phyloP scores from a whole-genome alignment of 306 rosid genomes.

The Oxytropis ochrocephala region DNA sequence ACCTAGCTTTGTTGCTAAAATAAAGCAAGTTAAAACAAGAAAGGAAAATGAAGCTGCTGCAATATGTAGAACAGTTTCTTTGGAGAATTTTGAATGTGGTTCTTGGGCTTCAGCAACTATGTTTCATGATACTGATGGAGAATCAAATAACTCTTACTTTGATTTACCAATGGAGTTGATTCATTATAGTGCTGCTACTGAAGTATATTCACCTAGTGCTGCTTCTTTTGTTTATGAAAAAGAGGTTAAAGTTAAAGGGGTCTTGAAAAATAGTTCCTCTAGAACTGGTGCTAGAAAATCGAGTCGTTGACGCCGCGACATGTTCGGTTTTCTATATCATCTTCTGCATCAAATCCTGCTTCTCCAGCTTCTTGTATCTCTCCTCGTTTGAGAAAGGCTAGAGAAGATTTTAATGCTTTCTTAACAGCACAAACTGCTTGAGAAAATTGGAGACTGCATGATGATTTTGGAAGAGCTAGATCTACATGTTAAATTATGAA shows the following conservation, averaged over 20 bases:
- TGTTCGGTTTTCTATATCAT: constrained; percentile 57
- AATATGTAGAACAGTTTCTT: constrained; percentile 62
- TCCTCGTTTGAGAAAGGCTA: constrained; percentile 64
- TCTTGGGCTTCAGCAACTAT: constrained; percentile 82
- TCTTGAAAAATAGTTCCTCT: constrained; percentile 42
- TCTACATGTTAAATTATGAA: too few relatives aligned
- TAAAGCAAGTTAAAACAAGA: constrained; percentile 41
- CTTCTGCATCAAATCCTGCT: constrained; percentile 45
- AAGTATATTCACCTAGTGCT: constrained; percentile 43
- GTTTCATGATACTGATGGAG: constrained; percentile 36
- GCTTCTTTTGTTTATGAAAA: constrained; percentile 47
- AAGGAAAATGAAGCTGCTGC: constrained; percentile 27
- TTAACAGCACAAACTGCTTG: constrained; percentile 65
- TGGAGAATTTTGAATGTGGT: constrained; percentile 90
- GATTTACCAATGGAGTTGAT: constrained; percentile 80
- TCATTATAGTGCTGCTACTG: constrained; percentile 30
- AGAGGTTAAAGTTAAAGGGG: constrained; percentile 49
- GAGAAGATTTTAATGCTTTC: constrained; percentile 70
- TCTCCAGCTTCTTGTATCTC: constrained; percentile 58
- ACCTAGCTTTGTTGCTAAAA: constrained; percentile 59
- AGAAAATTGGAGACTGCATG: not conserved
- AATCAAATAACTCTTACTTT: constrained; percentile 45
- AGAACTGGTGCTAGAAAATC: constrained; percentile 45
- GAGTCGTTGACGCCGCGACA: constrained; percentile 46
- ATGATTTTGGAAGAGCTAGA: too few relatives aligned